Conservation (phyloP, 805 yeast species). For the Ogataea zsoltii region DNA sequence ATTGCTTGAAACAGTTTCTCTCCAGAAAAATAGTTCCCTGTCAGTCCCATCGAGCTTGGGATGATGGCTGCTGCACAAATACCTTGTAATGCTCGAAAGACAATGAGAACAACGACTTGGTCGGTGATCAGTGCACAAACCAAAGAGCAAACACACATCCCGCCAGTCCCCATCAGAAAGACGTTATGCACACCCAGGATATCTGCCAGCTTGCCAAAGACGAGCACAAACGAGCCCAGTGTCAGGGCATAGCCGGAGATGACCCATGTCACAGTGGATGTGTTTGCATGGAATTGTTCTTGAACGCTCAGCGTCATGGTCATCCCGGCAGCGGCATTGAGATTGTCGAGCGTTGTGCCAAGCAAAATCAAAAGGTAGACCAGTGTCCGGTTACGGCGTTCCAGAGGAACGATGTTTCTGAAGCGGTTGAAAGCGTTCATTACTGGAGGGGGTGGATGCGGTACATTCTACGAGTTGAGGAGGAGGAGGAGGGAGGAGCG, state of each 20-base stretch:
- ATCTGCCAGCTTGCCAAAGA: constrained; percentile 43
- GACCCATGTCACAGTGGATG: too few species aligned
- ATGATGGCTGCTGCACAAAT: constrained; percentile 42
- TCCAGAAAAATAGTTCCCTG: constrained; percentile 27
- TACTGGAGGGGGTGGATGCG: too few species aligned
- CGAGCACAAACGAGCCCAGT: constrained; percentile 43
- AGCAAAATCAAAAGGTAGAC: constrained; percentile 17
- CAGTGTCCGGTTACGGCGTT: constrained; percentile 15
- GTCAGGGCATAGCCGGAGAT: constrained; percentile 47
- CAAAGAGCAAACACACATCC: constrained; percentile 29
- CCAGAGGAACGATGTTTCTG: too few species aligned
- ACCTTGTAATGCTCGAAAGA: constrained; percentile 48
- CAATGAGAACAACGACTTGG: constrained; percentile 37
- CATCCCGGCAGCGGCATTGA: constrained; percentile 29
- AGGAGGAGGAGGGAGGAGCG: too few species aligned
- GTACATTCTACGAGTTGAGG: too few species aligned
- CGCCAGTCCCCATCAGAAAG: constrained; percentile 25
- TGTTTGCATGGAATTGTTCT: constrained; percentile 40
- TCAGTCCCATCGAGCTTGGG: constrained; percentile 32
- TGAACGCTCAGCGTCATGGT: constrained; percentile 27
- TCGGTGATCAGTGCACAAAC: constrained; percentile 39
- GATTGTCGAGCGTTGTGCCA: constrained; percentile 26
- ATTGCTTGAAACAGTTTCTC: constrained; percentile 16
- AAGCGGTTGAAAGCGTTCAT: too few species aligned
- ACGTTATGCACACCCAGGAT: constrained; percentile 41